Base-by-base conservation (phyloP, 306 rosid genomes). In the Cucumis cinereus region DNA sequence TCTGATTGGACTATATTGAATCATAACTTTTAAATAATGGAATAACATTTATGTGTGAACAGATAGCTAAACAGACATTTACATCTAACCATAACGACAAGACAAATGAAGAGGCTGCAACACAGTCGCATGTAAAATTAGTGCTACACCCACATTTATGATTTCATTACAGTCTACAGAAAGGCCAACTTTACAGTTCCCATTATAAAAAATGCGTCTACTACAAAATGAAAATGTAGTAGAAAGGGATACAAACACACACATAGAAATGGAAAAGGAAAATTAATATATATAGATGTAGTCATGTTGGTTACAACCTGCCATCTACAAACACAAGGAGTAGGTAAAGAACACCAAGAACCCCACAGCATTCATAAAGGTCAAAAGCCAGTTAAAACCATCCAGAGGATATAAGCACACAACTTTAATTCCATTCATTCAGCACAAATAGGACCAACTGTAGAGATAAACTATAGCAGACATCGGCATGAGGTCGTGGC, bases 1-100 rank as follows among this genome's bases (percentile, higher is more conserved):
- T 86, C 81, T 74, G 78, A 74, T 74, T 74, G 40, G 67, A 56
- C 78, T 74, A 74, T 52, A 4, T 38, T 74, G 78, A 64, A 74
- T 55, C 67, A 54, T n/a, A 74, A 55, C 77, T 74, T 56, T 20
- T 59, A 50, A 72, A 8, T 26, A 50, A 72, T 49, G 60, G 45
- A 26, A 60, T 72, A 26, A 72, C 16, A 49, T 50, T 45, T 71
- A 49, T 28, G 41, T 1, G 41, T 5, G 33, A 52, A 59, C 56
- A 77, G 72, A 66, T n/a, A 67, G 47, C 61, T 68, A n/a, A 49
- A 33, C 33, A 74, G 50, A n/a, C 33, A 74, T 24, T 30, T 11
- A 66, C 6, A 6, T 50, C 28, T 72, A 50, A 53, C 45, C 2
- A 67, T 24, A 59, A 64, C 19, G 13, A 35, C 24, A 1, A 64